These are phyloP conservation scores for Helicostylum pulchrum DNA, from an alignment of 192 early-diverging fungal genomes.

Conservation along the genomic window DNA sequence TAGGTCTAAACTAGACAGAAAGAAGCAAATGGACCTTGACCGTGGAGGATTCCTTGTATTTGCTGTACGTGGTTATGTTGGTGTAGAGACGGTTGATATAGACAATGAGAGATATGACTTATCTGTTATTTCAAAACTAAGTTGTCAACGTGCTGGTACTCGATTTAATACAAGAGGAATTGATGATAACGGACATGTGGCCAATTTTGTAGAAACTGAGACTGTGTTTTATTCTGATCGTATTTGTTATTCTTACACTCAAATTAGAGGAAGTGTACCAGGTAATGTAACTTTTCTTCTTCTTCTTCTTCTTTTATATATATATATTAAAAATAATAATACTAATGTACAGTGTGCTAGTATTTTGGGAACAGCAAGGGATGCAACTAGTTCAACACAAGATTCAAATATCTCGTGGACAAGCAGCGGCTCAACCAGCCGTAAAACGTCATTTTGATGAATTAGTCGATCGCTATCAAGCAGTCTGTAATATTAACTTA, in stretches of 20 bases:
- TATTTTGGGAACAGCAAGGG: slow-evolving; percentile 97
- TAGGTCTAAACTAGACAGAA: slow-evolving; percentile 67
- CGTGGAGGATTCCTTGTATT: slow-evolving; percentile 68
- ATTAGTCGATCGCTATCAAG: slow-evolving; percentile 67
- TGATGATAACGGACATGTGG: slow-evolving; percentile 93
- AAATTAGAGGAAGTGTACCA: slow-evolving; percentile 84
- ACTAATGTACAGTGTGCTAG: slow-evolving; percentile 22
- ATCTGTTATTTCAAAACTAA: slow-evolving; percentile 70
- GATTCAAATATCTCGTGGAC: slow-evolving; percentile 77
- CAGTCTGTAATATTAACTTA: slow-evolving; percentile 78
- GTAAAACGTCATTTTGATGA: slow-evolving; percentile 74
- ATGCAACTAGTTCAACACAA: slow-evolving; percentile 82
- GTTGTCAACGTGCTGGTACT: slow-evolving; percentile 81
- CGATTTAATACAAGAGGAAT: slow-evolving; percentile 93
- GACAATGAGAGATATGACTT: slow-evolving; percentile 43
- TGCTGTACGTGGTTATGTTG: slow-evolving; percentile 78
- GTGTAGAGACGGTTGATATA: slow-evolving; percentile 40
- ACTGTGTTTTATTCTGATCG: slow-evolving; percentile 61
- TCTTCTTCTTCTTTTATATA: no score
- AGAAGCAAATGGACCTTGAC: slow-evolving; percentile 68
- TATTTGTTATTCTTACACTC: slow-evolving; percentile 72
- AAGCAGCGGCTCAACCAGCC: slow-evolving; percentile 82
- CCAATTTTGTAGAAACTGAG: slow-evolving; percentile 99
- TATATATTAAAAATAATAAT: no score
- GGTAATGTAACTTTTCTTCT: slow-evolving; percentile 38